Conservation (phyloP, 169 alveolate genomes). For the Neospora caninum region DNA sequence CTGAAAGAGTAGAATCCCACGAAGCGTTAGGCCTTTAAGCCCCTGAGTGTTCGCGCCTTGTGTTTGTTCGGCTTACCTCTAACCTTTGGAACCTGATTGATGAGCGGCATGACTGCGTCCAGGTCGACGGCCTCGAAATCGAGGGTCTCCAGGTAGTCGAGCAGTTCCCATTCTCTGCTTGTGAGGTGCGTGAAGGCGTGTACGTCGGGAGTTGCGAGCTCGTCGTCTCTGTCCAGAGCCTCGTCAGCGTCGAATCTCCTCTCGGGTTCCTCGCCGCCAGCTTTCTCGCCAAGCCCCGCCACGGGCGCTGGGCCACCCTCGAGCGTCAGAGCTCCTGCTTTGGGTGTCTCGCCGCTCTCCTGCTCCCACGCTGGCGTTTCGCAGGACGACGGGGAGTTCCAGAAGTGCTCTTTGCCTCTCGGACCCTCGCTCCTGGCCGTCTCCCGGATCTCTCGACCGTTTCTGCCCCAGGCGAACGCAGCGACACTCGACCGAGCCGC, state of each 20-base stretch:
- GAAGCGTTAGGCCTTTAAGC: no score
- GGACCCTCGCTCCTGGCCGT: no score
- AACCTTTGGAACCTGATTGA: constrained; percentile 31
- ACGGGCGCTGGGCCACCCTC: no score
- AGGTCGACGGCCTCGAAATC: constrained; percentile 3
- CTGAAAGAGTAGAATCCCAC: no score
- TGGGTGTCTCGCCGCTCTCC: background rate
- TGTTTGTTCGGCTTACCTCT: constrained; percentile 7
- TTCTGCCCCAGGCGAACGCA: no score
- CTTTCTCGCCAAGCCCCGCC: no score
- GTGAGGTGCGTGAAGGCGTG: background rate
- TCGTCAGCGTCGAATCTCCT: background rate
- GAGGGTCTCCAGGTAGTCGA: constrained; percentile 32
- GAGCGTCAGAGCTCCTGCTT: no score
- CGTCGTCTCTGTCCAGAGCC: background rate
- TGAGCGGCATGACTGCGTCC: constrained; percentile 26
- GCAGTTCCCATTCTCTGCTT: background rate
- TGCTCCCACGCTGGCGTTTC: background rate
- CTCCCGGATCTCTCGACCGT: no score
- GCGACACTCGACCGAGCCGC: no score
- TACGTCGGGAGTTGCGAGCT: background rate
- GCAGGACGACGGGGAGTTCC: background rate
- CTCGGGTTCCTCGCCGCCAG: no score
- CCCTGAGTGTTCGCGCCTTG: no score
- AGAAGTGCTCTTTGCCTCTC: background rate